Evolutionary conservation across 768 basidiomycete genomes (phyloP).

Genomic region (Pleurotus giganteus): DNA sequence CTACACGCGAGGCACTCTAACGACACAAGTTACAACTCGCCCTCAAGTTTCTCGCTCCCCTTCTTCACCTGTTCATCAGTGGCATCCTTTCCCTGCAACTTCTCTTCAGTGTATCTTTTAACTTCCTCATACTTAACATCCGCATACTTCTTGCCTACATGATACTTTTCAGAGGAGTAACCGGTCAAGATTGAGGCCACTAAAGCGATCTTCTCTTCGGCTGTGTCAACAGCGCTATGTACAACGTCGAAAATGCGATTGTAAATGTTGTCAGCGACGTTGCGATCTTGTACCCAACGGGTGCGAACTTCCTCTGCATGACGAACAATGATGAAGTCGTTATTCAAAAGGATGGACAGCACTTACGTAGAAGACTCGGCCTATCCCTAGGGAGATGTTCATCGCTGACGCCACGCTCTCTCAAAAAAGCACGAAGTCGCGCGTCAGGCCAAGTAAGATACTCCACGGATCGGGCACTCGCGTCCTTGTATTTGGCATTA

Average conservation of each 20-base stretch:
- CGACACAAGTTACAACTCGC: constrained; percentile 41
- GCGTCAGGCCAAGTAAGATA: constrained; percentile 94
- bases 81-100: constrained; percentile 27
- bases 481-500: constrained; percentile 62
- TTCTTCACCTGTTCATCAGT: constrained; percentile 36
- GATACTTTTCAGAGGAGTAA: constrained; percentile 21
- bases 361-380: constrained; percentile 75
- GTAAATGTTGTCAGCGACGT: constrained; percentile 55
- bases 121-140: constrained; percentile 22
- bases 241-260: constrained; percentile 64
- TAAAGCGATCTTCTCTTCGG: constrained; percentile 70
- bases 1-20: too few relatives aligned
- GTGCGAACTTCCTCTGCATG: constrained; percentile 70
- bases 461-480: constrained; percentile 39
- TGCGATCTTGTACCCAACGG: constrained; percentile 70
- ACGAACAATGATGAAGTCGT: background rate
- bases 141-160: constrained; percentile 21
- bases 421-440: constrained; percentile 84
- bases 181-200: constrained; percentile 47
- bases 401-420: constrained; percentile 73
- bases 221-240: constrained; percentile 63
- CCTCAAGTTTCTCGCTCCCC: constrained; percentile 35
- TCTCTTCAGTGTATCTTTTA: constrained; percentile 28
- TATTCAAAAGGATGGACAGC: background rate
- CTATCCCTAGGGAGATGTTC: constrained; percentile 61